phyloP scores from a whole-genome alignment of 164 flowering plant species.

The Aristolochia californica region DNA sequence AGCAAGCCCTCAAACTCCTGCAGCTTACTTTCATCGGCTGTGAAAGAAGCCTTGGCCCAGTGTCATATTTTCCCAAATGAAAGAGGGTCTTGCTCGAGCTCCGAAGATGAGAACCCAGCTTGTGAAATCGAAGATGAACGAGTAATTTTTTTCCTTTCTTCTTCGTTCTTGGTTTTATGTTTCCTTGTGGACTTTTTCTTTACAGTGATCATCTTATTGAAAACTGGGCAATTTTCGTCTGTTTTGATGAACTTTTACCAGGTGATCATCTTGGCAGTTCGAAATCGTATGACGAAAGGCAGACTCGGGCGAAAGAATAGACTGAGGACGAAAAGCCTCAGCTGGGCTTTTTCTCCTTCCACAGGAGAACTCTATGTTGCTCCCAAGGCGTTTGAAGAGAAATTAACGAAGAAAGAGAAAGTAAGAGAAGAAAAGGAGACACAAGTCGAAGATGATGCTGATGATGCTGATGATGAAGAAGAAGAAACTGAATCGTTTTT shows the following conservation, averaged over 20 bases:
- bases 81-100: constrained; percentile 14
- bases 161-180: not conserved
- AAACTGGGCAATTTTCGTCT: not conserved
- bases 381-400: constrained; percentile 9
- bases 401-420: not conserved
- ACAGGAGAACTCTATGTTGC: constrained; percentile 23
- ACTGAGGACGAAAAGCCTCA: constrained; percentile 23
- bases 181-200: not conserved
- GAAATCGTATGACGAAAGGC: constrained; percentile 49
- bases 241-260: constrained; percentile 5
- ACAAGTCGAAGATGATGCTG: not conserved
- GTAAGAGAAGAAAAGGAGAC: not conserved
- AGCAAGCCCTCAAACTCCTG: constrained; percentile 10
- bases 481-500: constrained; percentile 25
- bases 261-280: constrained; percentile 46
- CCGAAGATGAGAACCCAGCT: constrained; percentile 25
- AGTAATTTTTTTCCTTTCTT: constrained; percentile 12
- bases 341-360: constrained; percentile 35
- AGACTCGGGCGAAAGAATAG: constrained; percentile 34
- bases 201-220: not conserved
- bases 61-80: constrained; percentile 23
- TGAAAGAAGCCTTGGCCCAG: constrained; percentile 37
- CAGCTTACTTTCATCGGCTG: constrained; percentile 22
- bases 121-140: constrained; percentile 37
- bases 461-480: not conserved